Percentiles rank a stretch among this genome's conserved stretches.
phyloP scores from a whole-genome alignment of 306 rosid genomes.

The Alnus glutinosa region DNA sequence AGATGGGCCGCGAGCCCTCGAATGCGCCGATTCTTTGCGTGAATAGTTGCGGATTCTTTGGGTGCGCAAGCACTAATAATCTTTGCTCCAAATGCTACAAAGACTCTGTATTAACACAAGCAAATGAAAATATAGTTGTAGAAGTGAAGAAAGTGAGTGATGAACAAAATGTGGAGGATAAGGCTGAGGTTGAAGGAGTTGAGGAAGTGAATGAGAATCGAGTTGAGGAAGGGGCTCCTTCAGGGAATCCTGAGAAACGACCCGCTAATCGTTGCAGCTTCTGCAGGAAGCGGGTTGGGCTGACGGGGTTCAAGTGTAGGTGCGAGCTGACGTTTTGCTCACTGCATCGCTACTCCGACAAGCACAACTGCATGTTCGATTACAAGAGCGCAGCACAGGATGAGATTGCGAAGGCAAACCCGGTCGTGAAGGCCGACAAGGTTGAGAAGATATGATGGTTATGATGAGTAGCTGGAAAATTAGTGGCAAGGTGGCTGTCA shows the following conservation, averaged over 20 bases:
- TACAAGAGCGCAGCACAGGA: constrained; percentile 23
- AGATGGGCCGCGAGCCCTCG: constrained; percentile 21
- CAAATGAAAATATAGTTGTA: constrained; percentile 1
- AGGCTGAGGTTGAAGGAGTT: constrained; percentile 13
- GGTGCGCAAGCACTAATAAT: constrained; percentile 16
- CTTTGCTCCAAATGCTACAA: constrained; percentile 32
- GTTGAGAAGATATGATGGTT: constrained; percentile 26
- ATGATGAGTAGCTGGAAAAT: neutral
- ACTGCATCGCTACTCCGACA: constrained; percentile 25
- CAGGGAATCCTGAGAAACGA: constrained; percentile 7
- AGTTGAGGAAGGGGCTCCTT: constrained; percentile 27
- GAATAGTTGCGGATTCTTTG: constrained; percentile 28
- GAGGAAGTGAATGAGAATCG: constrained; percentile 11
- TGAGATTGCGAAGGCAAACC: constrained; percentile 26
- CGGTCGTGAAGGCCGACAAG: constrained; percentile 30
- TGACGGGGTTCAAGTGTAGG: constrained; percentile 26
- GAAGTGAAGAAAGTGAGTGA: constrained; percentile 3
- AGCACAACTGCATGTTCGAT: constrained; percentile 29
- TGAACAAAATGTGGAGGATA: constrained; percentile 8
- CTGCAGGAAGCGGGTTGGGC: constrained; percentile 26
- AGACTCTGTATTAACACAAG: constrained; percentile 13
- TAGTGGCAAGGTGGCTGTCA: neutral
- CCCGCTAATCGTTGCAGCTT: constrained; percentile 23
- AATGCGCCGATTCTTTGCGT: constrained; percentile 18
- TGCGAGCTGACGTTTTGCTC: constrained; percentile 29